phyloP scores from a whole-genome alignment of 2,329 filamentous ascomycete species.

The Emmonsiellopsis sp. region DNA sequence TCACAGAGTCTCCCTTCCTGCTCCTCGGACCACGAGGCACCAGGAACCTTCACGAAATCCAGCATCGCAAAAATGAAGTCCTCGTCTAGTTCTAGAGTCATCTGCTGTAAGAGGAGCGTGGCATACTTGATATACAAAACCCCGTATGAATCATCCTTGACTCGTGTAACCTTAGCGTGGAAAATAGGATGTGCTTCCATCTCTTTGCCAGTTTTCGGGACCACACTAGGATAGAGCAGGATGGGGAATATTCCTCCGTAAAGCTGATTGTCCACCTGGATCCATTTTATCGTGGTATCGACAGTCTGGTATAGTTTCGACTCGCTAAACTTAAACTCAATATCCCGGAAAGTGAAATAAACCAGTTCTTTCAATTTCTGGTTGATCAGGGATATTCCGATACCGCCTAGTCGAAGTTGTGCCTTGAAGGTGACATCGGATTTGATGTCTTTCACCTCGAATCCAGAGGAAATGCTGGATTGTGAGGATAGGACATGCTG shows the following conservation, averaged over 20 bases:
- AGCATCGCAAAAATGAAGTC: conserved; percentile 95
- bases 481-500: conserved; percentile 47
- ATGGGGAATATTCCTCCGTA: conserved; percentile 98
- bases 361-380: conserved; percentile 83
- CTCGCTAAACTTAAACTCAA: conserved; percentile 83
- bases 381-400: conserved; percentile 91
- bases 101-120: conserved; percentile 85
- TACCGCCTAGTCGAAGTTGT: conserved; percentile 75
- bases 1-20: conserved; percentile 82
- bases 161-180: conserved; percentile 79
- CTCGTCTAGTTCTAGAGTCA: conserved; percentile 95
- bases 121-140: conserved; percentile 98
- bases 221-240: conserved; percentile 91
- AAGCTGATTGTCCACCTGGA: conserved; percentile 96
- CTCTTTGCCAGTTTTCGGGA: conserved; percentile 92
- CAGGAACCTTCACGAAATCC: conserved; percentile 88
- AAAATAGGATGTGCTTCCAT: conserved; percentile 94
- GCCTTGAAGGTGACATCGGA: conserved; percentile 82
- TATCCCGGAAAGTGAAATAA: conserved; percentile 85
- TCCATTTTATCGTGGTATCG: conserved; percentile 90
- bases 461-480: conserved; percentile 56
- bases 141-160: conserved; percentile 97
- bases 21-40: conserved; percentile 76
- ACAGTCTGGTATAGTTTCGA: conserved; percentile 90
- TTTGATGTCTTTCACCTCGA: conserved; percentile 89